Evolutionary conservation across 148 eudicot species (phyloP).

Genomic region (Chenopodium formosanum): DNA sequence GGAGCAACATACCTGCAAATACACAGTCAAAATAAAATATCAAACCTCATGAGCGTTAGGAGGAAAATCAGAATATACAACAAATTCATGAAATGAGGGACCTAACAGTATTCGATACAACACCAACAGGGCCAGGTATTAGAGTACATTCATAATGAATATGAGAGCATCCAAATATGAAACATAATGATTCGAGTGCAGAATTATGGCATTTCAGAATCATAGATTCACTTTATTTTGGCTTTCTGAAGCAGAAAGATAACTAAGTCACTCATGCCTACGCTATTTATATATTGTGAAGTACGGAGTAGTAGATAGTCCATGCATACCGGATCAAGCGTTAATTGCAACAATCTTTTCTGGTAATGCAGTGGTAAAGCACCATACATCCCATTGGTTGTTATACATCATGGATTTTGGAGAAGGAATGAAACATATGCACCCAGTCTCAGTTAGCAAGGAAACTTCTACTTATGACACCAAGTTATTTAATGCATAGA

Average conservation of each 20-base stretch:
- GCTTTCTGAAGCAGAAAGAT: background rate
- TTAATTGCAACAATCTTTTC: background rate
- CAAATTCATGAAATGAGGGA: background rate
- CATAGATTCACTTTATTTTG: background rate
- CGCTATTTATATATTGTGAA: background rate
- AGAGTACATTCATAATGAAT: background rate
- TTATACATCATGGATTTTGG: background rate
- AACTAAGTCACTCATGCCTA: background rate
- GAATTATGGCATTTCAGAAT: background rate
- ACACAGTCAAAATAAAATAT: conserved; percentile 6
- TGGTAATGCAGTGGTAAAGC: background rate
- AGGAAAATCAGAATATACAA: background rate
- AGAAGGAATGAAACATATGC: background rate
- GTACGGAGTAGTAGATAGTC: background rate
- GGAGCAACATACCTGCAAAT: conserved; percentile 92
- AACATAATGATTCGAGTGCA: background rate
- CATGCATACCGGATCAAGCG: background rate
- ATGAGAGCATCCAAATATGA: background rate
- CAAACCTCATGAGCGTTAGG: background rate
- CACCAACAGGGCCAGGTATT: background rate
- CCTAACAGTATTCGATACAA: background rate
- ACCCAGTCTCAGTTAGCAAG: background rate
- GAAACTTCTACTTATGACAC: background rate
- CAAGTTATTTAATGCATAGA: background rate
- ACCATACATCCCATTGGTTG: background rate